Base-by-base conservation (phyloP, 2,329 filamentous ascomycete genomes). In the Fusarium annulatum region DNA sequence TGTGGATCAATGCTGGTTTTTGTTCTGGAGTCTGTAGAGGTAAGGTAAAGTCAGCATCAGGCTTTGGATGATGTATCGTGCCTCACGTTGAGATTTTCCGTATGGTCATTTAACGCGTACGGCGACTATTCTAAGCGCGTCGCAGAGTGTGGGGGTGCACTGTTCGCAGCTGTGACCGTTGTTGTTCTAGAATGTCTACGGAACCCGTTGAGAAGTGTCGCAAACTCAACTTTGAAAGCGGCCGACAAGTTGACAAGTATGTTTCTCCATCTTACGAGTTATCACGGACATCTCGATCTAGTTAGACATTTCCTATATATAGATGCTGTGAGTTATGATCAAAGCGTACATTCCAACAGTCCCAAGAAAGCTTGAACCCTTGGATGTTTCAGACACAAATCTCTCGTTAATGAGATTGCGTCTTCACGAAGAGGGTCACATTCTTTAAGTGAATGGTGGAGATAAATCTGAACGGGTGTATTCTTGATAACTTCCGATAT, bases 111-210 rank as follows among this genome's bases (percentile, higher is more conserved):
- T 51, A 42, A 74, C 72, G 72, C 72, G 72, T 63, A 61, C 45
- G 52, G 71, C 66, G 58, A 73, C 59, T 56, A 61, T 66, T 52
- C 52, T 69, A 74, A 72, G 65, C 72, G 72, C 72, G 72, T 73
- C 49, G 26, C 36, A 26, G 63, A 56, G 72, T 74, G 72, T 74
- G 72, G 72, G 72, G 72, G 72, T 66, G 51, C 49, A 39, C 53
- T 43, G 67, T 39, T 61, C 61, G 45, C 61, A 41, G 55, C 52
- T 30, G 21, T 45, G 28, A 9, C 19, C 41, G 41, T 65, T 58
- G 48, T 49, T 23, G 45, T 72, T 75, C 72, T 70, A 67, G 64
- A 73, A 74, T 52, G 21, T 53, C 45, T 33, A 49, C 39, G 28
- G 69, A 75, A 74, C 26, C 52, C 49, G 45, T 53, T 26, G 42